Percentiles rank a stretch among this genome's conserved stretches.
phyloP scores from a whole-genome alignment of 345 rosid species.

The Aquilaria malaccensis region DNA sequence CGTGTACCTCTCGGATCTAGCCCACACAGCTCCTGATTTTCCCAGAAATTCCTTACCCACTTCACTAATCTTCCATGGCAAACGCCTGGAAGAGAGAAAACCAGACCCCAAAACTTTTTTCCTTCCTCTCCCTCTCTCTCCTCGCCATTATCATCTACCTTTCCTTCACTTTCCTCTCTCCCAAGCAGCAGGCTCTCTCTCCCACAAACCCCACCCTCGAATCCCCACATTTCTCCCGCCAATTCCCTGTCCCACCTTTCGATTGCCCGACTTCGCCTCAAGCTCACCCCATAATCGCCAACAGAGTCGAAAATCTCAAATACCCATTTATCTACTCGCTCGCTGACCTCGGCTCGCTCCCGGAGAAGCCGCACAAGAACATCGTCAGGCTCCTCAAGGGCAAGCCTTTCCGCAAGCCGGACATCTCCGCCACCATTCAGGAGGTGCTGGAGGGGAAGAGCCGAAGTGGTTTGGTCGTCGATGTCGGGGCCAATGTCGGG shows the following conservation, averaged over 20 bases:
- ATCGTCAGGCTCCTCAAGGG: constrained; percentile 84
- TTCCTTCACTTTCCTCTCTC: constrained; percentile 35
- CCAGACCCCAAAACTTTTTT: constrained; percentile 39
- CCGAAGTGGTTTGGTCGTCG: constrained; percentile 57
- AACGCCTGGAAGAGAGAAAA: constrained; percentile 66
- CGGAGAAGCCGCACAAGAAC: constrained; percentile 97
- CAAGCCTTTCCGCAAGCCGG: constrained; percentile 83
- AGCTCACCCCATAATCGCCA: constrained; percentile 80
- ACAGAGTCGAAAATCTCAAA: constrained; percentile 73
- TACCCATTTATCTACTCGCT: constrained; percentile 76
- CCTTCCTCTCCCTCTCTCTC: constrained; percentile 36
- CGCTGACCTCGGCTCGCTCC: constrained; percentile 77
- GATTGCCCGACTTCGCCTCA: constrained; percentile 70
- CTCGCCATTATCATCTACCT: constrained; percentile 38
- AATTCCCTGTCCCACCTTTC: constrained; percentile 43
- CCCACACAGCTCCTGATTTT: not conserved
- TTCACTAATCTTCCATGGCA: constrained; percentile 34
- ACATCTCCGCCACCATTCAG: constrained; percentile 82
- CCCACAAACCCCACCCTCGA: not conserved
- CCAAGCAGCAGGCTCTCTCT: constrained; percentile 12
- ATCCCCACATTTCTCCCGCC: not conserved
- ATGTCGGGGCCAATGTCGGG: constrained; percentile 97
- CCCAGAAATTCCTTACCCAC: constrained; percentile 1
- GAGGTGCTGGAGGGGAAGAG: constrained; percentile 46
- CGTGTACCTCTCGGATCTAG: not conserved